These are phyloP conservation scores for Gossypium arboreum DNA, from an alignment of 345 rosid species.

Conservation along the genomic window DNA sequence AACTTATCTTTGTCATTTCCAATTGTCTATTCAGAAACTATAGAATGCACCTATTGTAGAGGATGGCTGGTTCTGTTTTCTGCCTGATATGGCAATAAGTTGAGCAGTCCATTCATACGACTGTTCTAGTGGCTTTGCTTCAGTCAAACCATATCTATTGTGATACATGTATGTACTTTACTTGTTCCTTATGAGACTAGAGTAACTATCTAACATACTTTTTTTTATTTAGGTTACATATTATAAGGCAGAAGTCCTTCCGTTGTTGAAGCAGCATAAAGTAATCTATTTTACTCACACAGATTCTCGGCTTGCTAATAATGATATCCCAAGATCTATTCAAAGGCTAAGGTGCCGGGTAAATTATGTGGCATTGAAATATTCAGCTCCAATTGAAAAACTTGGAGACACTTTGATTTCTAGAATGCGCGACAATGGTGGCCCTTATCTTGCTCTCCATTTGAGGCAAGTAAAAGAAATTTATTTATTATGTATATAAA, in stretches of 20 bases:
- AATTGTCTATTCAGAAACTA: neutral
- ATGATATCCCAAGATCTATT: slow-evolving; percentile 50
- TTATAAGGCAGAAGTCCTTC: slow-evolving; percentile 71
- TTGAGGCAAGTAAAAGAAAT: slow-evolving; percentile 50
- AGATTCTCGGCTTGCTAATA: slow-evolving; percentile 95
- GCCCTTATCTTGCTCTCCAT: slow-evolving; percentile 92
- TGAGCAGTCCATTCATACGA: neutral
- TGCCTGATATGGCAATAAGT: neutral
- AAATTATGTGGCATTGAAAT: slow-evolving; percentile 75
- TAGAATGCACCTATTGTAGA: neutral
- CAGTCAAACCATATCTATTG: neutral
- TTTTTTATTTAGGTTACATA: slow-evolving; percentile 64
- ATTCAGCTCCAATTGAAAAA: slow-evolving; percentile 77
- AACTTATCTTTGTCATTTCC: neutral
- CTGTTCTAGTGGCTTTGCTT: neutral
- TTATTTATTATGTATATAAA: neutral
- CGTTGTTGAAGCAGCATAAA: slow-evolving; percentile 72
- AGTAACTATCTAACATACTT: neutral
- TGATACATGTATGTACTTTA: neutral
- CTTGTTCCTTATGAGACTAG: neutral
- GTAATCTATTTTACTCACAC: slow-evolving; percentile 88
- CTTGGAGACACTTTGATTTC: slow-evolving; percentile 70
- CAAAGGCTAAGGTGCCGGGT: slow-evolving; percentile 92
- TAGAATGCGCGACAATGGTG: slow-evolving; percentile 65
- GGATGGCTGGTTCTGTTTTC: slow-evolving; percentile 1